A percentile compares a stretch with the other conserved stretches of the same genome.
Evolutionary conservation across 805 yeast species (phyloP).

Genomic region (Candida koratica): DNA sequence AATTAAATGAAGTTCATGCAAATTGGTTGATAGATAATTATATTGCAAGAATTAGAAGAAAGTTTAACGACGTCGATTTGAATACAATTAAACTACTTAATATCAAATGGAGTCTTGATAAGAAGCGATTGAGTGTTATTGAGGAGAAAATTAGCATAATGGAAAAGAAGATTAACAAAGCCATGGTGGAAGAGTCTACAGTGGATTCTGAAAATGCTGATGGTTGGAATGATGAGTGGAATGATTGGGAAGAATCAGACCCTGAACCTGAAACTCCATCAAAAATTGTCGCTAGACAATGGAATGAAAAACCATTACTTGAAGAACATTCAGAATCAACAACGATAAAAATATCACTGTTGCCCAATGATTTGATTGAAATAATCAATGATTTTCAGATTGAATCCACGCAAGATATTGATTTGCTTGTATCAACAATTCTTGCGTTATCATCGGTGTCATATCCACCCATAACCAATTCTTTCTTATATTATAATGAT

Average conservation of each 20-base stretch:
- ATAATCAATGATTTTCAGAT: slow-evolving; percentile 22
- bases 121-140: slow-evolving; percentile 10
- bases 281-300: neutral
- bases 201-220: slow-evolving; percentile 7
- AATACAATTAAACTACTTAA: slow-evolving; percentile 10
- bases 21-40: slow-evolving; percentile 33
- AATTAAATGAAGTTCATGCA: slow-evolving; percentile 24
- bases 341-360: slow-evolving; percentile 18
- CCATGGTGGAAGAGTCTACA: slow-evolving; percentile 3
- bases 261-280: neutral
- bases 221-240: neutral
- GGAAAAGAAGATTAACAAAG: slow-evolving; percentile 12
- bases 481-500: slow-evolving; percentile 37
- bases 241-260: slow-evolving; percentile 13
- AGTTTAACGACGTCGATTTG: slow-evolving; percentile 17
- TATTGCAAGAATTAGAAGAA: slow-evolving; percentile 25
- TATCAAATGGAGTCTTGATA: slow-evolving; percentile 15
- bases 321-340: slow-evolving; percentile 1
- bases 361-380: slow-evolving; percentile 21
- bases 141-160: slow-evolving; percentile 12
- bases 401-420: slow-evolving; percentile 17
- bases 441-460: slow-evolving; percentile 28
- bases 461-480: slow-evolving; percentile 30
- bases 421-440: slow-evolving; percentile 24
- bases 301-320: slow-evolving; percentile 15